Evolutionary conservation across 805 yeast genomes (phyloP), one percentile per base, ranked within the genome.

Genomic region (Candida cerambycidarum): DNA sequence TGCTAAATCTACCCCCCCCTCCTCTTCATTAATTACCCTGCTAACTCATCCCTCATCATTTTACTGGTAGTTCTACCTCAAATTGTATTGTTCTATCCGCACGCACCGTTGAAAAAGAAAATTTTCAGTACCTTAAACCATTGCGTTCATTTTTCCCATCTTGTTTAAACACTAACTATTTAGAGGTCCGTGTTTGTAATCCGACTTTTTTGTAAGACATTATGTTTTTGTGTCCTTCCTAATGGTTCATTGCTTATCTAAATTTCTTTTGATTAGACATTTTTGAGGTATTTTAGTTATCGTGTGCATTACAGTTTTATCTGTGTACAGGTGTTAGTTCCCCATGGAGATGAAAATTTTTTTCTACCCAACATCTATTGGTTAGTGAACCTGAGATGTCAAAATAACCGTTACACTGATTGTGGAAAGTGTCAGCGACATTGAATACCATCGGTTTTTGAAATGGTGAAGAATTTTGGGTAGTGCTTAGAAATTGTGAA

Each of bases 271-370:
- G 35, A 32, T 32, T 18, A 32, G 35, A 32, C 35, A 32, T 32
- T 32, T 29, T 32, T 32, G 35, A 32, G 35, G 35, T 32, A 32
- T 32, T 32, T 32, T 32, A 32, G 35, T 18, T 18, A 32, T 32
- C 35, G 35, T 32, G 35, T 32, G 35, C 35, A 18, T 17, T 8
- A 18, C 35, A 32, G n/a, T n/a, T 17, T 32, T 32, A 14, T 31
- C 35, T 30, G n/a, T 32, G 18, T 32, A 32, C 35, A 32, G n/a
- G n/a, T n/a, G n/a, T n/a, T n/a, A n/a, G 35, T 32, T 32, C 35
- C 35, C 35, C 35, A 32, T 32, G 35, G 35, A 32, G 35, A 32
- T 32, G 35, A 32, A 32, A 32, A 32, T 11, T 32, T 32, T 25
- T 32, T 18, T 30, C 32, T 15, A 6, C 24, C 6, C 15, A 32